Evolutionary conservation across 768 basidiomycete genomes (phyloP), one percentile per base, ranked within the genome.

Genomic region (Astraeus odoratus): DNA sequence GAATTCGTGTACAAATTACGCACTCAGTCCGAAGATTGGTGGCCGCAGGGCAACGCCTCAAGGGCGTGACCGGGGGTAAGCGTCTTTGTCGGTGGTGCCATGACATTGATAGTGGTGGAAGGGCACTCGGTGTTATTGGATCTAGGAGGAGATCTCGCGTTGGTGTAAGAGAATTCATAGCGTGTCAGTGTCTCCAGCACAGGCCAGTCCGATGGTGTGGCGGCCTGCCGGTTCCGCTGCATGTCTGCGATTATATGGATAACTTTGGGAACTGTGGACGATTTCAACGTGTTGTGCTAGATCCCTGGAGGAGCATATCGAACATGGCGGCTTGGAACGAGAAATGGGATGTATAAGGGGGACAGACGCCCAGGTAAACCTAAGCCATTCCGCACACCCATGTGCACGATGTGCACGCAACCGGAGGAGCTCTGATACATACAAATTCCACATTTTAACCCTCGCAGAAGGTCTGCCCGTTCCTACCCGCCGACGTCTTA

Each of bases 241-340:
- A 43, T 50, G 50, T 23, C 22, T 18, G 42, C 42, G 41, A 51
- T 51, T 40, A 43, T 30, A 40, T 40, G 39, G 39, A 42, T 40
- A 34, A 45, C 47, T 48, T 49, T 44, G 43, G 48, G 38, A 40
- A 45, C 44, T 47, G 51, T 47, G 47, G 50, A 49, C 47, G 52
- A 34, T 48, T 54, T 51, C 52, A 54, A 54, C 52, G 52, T 54
- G 52, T 53, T 39, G 29, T 33, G 25, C n/a, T n/a, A 41, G 44
- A 45, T 42, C 42, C 36, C 27, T 39, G 22, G 26, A n/a, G 19
- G 42, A 49, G 23, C 43, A 16, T 31, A 18, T 31, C 9, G 43
- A 42, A 51, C 33, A 40, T 44, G 30, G 39, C 43, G 31, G 43
- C 36, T 39, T 43, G 31, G 25, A 29, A 24, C 31, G 41, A 46